Evolutionary conservation across 805 yeast species (phyloP), one percentile per base, ranked within the genome.

Genomic region (Ascoidea rubescens): DNA sequence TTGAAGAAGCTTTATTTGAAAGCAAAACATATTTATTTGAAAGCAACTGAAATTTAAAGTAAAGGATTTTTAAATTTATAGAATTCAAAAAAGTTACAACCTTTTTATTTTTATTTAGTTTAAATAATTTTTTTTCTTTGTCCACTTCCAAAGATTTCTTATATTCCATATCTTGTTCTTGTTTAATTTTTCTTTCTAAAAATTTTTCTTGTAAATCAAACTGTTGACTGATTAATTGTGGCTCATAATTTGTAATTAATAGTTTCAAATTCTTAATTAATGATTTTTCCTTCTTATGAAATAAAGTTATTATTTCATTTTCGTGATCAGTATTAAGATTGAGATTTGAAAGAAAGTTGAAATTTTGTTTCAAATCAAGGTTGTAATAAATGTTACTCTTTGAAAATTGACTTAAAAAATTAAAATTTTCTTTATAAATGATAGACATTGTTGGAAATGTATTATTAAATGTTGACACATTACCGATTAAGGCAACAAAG

Each of bases 121-220:
- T 45, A 28, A 21, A 51, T 28, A 47, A 52, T 59, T 75, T 76
- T 59, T 82, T 80, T 46, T 71, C 57, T 57, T 69, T 72, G 64
- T 86, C 93, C 48, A 68, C 71, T 43, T 73, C 66, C 50, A 85
- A 66, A 0, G 88, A 79, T 55, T 72, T 75, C 57, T 78, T 73
- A 60, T 79, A 86, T 17, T 87, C 87, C 49, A 70, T 67, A 57
- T 84, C 88, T 63, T 85, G 93, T 56, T 78, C 73, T 57, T 77
- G 74, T 57, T 79, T 74, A 17, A 85, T 66, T 32, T 75, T 67
- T 59, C 88, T 78, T 43, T 82, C 72, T 55, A 74, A 64, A 47
- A 75, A 77, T 50, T 79, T 67, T 54, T 84, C 87, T 53, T 79
- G 73, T 50, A 74, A 73, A 59, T 84, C 91, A 5, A 70, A 65